A percentile compares a stretch with the other conserved stretches of the same genome.
phyloP scores from a whole-genome alignment of 2,329 filamentous ascomycete genomes.

The Fusarium sp. region DNA sequence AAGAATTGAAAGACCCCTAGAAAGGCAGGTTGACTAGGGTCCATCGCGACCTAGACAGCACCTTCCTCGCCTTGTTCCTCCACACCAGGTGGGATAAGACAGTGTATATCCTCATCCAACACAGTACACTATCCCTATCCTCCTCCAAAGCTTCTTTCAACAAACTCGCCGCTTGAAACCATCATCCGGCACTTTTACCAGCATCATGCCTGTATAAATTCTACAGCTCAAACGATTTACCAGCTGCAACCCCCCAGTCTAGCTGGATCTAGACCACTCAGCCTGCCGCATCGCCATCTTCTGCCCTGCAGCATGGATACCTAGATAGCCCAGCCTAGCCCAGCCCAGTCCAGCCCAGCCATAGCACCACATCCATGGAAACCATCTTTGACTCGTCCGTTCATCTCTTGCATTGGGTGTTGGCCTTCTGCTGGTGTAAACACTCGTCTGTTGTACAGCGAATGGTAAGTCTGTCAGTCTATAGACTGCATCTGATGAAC shows the following conservation, averaged over 20 bases:
- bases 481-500: conserved; percentile 9
- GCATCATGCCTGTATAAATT: conserved; percentile 20
- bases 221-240: conserved; percentile 3
- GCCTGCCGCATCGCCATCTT: conserved; percentile 29
- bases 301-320: conserved; percentile 32
- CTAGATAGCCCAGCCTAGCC: conserved; percentile 2
- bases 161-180: conserved; percentile 5
- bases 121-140: conserved; percentile 4
- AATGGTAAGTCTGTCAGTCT: conserved; percentile 16
- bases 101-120: neutral
- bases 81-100: neutral
- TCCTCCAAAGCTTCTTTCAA: conserved; percentile 2
- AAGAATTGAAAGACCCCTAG: conserved; percentile 8
- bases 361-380: conserved; percentile 19
- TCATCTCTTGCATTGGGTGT: conserved; percentile 18
- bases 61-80: neutral
- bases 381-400: conserved; percentile 15
- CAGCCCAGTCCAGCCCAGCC: neutral
- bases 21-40: conserved; percentile 4
- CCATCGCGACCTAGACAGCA: neutral
- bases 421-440: conserved; percentile 3
- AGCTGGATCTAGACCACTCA: conserved; percentile 32
- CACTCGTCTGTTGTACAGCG: conserved; percentile 6
- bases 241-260: conserved; percentile 18
- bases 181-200: neutral